These are phyloP conservation scores for Boletus sp. DNA, from an alignment of 768 basidiomycete species.

Conservation along the genomic window DNA sequence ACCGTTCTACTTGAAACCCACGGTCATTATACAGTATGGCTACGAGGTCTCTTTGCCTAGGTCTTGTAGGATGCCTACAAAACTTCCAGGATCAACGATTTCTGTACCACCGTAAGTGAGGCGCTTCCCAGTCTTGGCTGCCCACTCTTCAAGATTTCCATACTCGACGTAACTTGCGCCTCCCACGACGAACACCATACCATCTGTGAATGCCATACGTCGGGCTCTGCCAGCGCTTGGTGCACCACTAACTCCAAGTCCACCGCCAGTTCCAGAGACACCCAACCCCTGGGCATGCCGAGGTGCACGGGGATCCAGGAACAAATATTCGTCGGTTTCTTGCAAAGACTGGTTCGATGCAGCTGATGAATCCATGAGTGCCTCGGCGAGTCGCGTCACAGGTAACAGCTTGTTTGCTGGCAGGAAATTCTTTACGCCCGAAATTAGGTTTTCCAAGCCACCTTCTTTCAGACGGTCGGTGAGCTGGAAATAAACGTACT, in stretches of 20 bases:
- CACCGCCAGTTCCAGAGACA: slow-evolving; percentile 43
- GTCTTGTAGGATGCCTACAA: slow-evolving; percentile 67
- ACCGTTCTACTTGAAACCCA: slow-evolving; percentile 24
- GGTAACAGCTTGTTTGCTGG: slow-evolving; percentile 93
- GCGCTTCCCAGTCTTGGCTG: slow-evolving; percentile 72
- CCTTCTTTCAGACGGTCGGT: slow-evolving; percentile 93
- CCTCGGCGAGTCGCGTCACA: slow-evolving; percentile 90
- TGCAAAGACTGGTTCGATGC: slow-evolving; percentile 93
- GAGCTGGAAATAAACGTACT: slow-evolving; percentile 49
- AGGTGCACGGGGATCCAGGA: slow-evolving; percentile 87
- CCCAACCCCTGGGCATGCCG: slow-evolving; percentile 52
- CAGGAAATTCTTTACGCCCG: slow-evolving; percentile 96
- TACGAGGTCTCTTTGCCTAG: slow-evolving; percentile 50
- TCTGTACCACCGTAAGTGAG: slow-evolving; percentile 97
- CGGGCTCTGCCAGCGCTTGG: slow-evolving; percentile 39
- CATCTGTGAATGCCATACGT: slow-evolving; percentile 82
- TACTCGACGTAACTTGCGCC: slow-evolving; percentile 98
- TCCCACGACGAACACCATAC: slow-evolving; percentile 92
- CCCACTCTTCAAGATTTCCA: slow-evolving; percentile 95
- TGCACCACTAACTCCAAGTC: slow-evolving; percentile 38
- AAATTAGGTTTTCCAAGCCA: slow-evolving; percentile 94
- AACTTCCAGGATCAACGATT: slow-evolving; percentile 85
- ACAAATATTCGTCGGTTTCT: slow-evolving; percentile 94
- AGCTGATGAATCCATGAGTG: slow-evolving; percentile 94
- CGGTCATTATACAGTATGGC: slow-evolving; percentile 37